A percentile compares a stretch with the other conserved stretches of the same genome.
These are phyloP conservation scores for Neopestalotiopsis clavispora DNA, from an alignment of 2,329 filamentous ascomycete genomes.

Conservation along the genomic window DNA sequence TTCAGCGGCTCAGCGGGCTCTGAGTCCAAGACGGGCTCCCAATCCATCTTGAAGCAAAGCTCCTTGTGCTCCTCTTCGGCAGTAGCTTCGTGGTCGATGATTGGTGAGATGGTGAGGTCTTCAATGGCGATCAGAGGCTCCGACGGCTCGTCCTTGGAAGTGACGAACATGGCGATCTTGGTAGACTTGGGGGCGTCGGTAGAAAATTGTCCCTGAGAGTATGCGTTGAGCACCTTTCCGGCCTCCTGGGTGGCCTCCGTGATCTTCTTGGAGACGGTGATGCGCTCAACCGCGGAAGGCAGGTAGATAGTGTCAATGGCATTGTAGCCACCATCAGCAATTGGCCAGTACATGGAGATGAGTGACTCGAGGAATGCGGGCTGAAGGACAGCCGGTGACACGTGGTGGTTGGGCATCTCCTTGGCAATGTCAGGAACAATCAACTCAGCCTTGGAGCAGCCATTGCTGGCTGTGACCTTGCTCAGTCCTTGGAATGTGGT, in stretches of 20 bases:
- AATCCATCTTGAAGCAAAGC: slow-evolving; percentile 52
- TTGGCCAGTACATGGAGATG: slow-evolving; percentile 47
- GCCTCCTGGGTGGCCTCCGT: slow-evolving; percentile 31
- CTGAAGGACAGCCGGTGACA: slow-evolving; percentile 40
- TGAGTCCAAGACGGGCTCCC: slow-evolving; percentile 45
- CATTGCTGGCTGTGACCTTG: slow-evolving; percentile 46
- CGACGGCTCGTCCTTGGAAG: slow-evolving; percentile 28
- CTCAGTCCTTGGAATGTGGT: slow-evolving; percentile 55
- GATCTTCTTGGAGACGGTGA: slow-evolving; percentile 40
- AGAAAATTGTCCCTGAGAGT: slow-evolving; percentile 39
- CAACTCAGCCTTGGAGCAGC: slow-evolving; percentile 40
- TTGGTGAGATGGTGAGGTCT: slow-evolving; percentile 44
- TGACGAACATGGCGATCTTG: slow-evolving; percentile 43
- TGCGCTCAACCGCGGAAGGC: slow-evolving; percentile 44
- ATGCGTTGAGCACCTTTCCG: slow-evolving; percentile 39
- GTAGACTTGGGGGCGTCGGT: slow-evolving; percentile 37
- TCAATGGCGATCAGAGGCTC: slow-evolving; percentile 42
- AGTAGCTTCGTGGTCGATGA: slow-evolving; percentile 40
- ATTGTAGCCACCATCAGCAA: slow-evolving; percentile 36
- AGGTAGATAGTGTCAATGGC: slow-evolving; percentile 44
- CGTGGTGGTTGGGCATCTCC: slow-evolving; percentile 43
- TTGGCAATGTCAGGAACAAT: slow-evolving; percentile 40
- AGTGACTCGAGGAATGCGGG: slow-evolving; percentile 46
- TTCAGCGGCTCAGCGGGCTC: slow-evolving; percentile 24
- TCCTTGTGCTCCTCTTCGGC: slow-evolving; percentile 40